Evolutionary conservation across 768 basidiomycete genomes (phyloP).

Genomic region (Saitozyma podzolica): DNA sequence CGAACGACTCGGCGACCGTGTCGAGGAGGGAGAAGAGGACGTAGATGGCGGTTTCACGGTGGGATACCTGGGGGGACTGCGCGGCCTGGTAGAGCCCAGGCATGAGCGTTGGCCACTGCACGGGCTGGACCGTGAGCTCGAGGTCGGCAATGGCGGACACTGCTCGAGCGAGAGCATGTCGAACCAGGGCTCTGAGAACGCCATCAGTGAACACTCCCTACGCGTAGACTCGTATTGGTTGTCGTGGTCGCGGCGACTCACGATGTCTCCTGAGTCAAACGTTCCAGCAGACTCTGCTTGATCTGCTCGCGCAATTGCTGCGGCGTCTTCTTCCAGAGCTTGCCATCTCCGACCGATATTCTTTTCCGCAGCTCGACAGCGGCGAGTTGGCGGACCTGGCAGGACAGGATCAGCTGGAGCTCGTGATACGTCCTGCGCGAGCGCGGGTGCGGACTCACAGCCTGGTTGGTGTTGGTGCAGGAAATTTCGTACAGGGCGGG

Average conservation of each 20-base stretch:
- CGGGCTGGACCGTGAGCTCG: constrained; percentile 62
- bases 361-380: constrained; percentile 97
- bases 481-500: constrained; percentile 84
- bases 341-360: constrained; percentile 72
- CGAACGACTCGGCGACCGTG: constrained; percentile 84
- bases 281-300: constrained; percentile 75
- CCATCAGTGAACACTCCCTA: neutral
- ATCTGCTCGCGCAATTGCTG: constrained; percentile 73
- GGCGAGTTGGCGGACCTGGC: constrained; percentile 89
- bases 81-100: constrained; percentile 82
- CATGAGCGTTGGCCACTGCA: constrained; percentile 77
- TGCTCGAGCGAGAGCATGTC: constrained; percentile 88
- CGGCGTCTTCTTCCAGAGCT: constrained; percentile 74
- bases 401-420: neutral
- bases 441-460: constrained; percentile 60
- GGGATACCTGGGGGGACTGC: constrained; percentile 64
- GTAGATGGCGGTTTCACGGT: constrained; percentile 89
- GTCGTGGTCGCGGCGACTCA: constrained; percentile 52
- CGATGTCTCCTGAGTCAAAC: constrained; percentile 76
- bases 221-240: too few relatives aligned
- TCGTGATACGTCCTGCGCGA: neutral
- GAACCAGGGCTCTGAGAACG: constrained; percentile 71
- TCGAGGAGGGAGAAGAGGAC: constrained; percentile 82
- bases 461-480: constrained; percentile 75
- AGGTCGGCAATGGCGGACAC: constrained; percentile 87